Conservation (phyloP, 345 rosid species). For the Salix exigua region DNA sequence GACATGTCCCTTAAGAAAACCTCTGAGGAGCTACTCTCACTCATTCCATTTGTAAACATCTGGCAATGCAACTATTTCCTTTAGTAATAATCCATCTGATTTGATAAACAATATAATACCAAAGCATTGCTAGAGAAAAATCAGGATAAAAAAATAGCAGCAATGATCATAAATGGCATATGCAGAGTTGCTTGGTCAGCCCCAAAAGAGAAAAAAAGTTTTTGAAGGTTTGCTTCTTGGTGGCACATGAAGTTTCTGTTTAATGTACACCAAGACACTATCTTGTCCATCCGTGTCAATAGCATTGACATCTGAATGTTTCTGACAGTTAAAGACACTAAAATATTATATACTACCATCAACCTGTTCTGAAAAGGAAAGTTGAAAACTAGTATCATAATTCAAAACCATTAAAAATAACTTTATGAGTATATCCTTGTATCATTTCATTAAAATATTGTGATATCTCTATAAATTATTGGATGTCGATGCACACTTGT, state of each 20-base stretch:
- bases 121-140: not conserved
- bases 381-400: not conserved
- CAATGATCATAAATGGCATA: not conserved
- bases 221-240: not conserved
- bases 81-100: slow-evolving; percentile 9
- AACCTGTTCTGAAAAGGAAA: not conserved
- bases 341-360: not conserved
- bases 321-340: not conserved
- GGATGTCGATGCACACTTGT: not conserved
- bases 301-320: not conserved
- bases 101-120: not conserved
- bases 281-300: not conserved
- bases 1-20: slow-evolving; percentile 69
- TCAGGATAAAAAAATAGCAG: not conserved
- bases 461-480: not conserved
- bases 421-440: not conserved
- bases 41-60: slow-evolving; percentile 99
- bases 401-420: too few relatives aligned
- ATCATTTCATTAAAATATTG: not conserved
- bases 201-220: too few relatives aligned
- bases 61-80: slow-evolving; percentile 27
- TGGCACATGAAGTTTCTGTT: not conserved
- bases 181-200: not conserved
- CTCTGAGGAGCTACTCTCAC: slow-evolving; percentile 68
- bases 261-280: not conserved